Percentiles rank a stretch among this genome's conserved stretches.
Conservation (phyloP, 768 basidiomycete species). For the Gyrodon lividus region DNA sequence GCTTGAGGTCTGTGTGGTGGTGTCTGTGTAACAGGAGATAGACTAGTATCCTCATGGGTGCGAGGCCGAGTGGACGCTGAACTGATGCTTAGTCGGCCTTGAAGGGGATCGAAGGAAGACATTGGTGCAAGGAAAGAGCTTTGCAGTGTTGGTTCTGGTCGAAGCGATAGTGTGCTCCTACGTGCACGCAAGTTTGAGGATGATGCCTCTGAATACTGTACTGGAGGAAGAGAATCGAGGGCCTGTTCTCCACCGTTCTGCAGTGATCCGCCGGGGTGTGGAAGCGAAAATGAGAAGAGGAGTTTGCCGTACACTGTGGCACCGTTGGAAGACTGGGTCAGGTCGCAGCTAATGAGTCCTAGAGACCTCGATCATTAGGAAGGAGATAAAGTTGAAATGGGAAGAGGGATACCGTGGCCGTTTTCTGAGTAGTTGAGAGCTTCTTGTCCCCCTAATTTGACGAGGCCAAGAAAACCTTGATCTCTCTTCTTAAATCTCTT, state of each 20-base stretch:
- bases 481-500: slow-evolving; percentile 85
- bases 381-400: not conserved
- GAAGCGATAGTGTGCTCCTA: slow-evolving; percentile 27
- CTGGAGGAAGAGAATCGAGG: slow-evolving; percentile 11
- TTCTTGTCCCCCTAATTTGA: slow-evolving; percentile 55
- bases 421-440: slow-evolving; percentile 49
- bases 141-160: slow-evolving; percentile 16
- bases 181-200: slow-evolving; percentile 12
- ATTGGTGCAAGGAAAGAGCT: slow-evolving; percentile 16
- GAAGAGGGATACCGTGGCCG: slow-evolving; percentile 39
- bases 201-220: slow-evolving; percentile 15
- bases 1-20: slow-evolving; percentile 16
- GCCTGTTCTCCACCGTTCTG: slow-evolving; percentile 16
- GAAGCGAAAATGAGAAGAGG: slow-evolving; percentile 59
- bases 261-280: slow-evolving; percentile 22
- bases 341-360: slow-evolving; percentile 75
- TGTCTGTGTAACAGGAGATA: slow-evolving; percentile 9
- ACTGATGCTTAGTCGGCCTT: slow-evolving; percentile 4
- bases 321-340: slow-evolving; percentile 24
- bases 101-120: slow-evolving; percentile 16
- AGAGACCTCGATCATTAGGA: slow-evolving; percentile 11
- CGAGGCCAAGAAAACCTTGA: slow-evolving; percentile 70
- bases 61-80: slow-evolving; percentile 13
- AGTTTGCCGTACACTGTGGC: slow-evolving; percentile 77
- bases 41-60: slow-evolving; percentile 15